Evolutionary conservation across 176 grass and related monocot species (phyloP).

Genomic region (Eleusine indica): DNA sequence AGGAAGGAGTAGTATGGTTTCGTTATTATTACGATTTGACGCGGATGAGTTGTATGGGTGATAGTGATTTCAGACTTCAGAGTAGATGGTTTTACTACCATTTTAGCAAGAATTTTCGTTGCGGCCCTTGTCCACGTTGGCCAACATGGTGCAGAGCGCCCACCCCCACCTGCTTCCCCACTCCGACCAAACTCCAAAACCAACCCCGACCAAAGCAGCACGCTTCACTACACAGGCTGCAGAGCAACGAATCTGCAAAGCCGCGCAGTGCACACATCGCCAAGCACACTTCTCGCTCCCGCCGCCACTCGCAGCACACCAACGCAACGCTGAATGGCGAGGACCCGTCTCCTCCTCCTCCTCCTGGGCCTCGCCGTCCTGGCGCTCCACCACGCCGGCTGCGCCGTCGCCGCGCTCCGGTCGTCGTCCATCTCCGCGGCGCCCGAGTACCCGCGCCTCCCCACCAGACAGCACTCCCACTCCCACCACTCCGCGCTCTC

Average conservation of each 20-base stretch:
- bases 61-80: too few species aligned
- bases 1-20: too few species aligned
- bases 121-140: too few species aligned
- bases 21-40: too few species aligned
- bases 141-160: slow-evolving; percentile 17
- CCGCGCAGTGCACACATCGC: slow-evolving; percentile 5
- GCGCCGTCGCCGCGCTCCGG: background rate
- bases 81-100: too few species aligned
- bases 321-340: slow-evolving; percentile 13
- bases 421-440: slow-evolving; percentile 67
- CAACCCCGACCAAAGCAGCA: background rate
- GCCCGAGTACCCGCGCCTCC: slow-evolving; percentile 47
- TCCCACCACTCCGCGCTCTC: slow-evolving; percentile 28
- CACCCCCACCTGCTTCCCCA: slow-evolving; percentile 19
- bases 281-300: background rate
- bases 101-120: too few species aligned
- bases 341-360: background rate
- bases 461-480: slow-evolving; percentile 9
- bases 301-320: background rate
- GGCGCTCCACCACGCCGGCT: slow-evolving; percentile 4
- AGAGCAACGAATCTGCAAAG: background rate
- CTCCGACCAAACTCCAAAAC: slow-evolving; percentile 35
- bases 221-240: background rate
- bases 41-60: too few species aligned
- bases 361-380: background rate